These are phyloP conservation scores for Dendrobium nobile DNA, from an alignment of 106 monocot genomes.

Conservation along the genomic window DNA sequence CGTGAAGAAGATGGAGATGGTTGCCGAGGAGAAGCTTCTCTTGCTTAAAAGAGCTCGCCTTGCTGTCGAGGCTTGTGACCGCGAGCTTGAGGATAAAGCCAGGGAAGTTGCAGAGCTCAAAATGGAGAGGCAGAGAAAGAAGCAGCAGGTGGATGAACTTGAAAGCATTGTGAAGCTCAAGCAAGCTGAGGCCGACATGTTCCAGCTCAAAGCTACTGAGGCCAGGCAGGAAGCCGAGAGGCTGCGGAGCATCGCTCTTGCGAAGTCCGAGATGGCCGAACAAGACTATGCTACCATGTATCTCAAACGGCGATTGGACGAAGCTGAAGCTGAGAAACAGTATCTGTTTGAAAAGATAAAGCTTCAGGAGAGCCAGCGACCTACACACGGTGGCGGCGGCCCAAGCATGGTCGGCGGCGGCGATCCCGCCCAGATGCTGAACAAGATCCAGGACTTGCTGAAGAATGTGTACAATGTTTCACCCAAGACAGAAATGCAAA, in stretches of 20 bases:
- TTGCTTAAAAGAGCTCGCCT: constrained; percentile 59
- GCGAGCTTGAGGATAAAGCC: constrained; percentile 83
- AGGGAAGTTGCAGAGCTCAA: constrained; percentile 73
- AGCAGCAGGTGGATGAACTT: constrained; percentile 86
- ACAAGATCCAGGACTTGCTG: constrained; percentile 80
- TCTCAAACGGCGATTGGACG: constrained; percentile 80
- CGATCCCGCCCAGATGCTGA: constrained; percentile 49
- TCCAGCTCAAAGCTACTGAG: constrained; percentile 90
- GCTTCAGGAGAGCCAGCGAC: constrained; percentile 73
- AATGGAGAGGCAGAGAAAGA: constrained; percentile 71
- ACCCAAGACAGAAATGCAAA: constrained; percentile 45
- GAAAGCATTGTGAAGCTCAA: constrained; percentile 94
- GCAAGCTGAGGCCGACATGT: constrained; percentile 96
- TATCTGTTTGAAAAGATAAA: constrained; percentile 84
- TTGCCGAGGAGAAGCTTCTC: constrained; percentile 81
- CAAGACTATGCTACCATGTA: constrained; percentile 90
- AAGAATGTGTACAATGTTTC: constrained; percentile 63
- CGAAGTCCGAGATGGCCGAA: constrained; percentile 86
- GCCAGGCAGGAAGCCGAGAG: constrained; percentile 84
- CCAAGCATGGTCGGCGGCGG: constrained; percentile 1
- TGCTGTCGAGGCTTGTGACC: constrained; percentile 79
- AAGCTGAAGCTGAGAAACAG: constrained; percentile 92
- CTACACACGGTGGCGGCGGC: constrained; percentile 12
- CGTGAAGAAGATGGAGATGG: constrained; percentile 89
- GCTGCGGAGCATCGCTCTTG: constrained; percentile 71